These are phyloP conservation scores for Geotrichum cucujoidarum DNA, from an alignment of 1,139 yeast species.

Conservation along the genomic window DNA sequence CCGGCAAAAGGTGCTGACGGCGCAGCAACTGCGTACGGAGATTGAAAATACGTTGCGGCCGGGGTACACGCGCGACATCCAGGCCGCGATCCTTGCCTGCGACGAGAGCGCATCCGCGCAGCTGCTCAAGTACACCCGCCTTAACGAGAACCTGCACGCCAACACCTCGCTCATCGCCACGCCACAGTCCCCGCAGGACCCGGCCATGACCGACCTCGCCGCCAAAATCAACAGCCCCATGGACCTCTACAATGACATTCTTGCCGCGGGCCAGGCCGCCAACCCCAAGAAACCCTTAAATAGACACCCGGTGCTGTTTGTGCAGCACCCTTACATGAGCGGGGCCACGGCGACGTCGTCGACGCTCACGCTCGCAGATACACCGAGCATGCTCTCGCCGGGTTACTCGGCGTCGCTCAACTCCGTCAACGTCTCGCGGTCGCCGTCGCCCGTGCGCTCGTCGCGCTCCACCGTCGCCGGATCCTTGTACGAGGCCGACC, in stretches of 20 bases:
- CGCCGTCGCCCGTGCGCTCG: neutral
- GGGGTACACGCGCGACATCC: slow-evolving; percentile 63
- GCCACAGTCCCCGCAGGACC: slow-evolving; percentile 52
- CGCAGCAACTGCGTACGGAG: slow-evolving; percentile 70
- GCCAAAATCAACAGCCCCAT: slow-evolving; percentile 74
- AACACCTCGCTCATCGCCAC: slow-evolving; percentile 79
- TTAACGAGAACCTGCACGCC: slow-evolving; percentile 75
- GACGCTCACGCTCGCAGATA: neutral
- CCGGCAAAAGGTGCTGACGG: slow-evolving; percentile 65
- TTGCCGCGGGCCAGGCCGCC: slow-evolving; percentile 25
- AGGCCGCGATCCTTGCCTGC: slow-evolving; percentile 73
- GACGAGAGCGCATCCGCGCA: slow-evolving; percentile 88
- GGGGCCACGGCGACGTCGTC: neutral
- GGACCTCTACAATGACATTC: slow-evolving; percentile 71
- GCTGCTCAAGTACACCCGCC: slow-evolving; percentile 80
- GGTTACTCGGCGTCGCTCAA: neutral
- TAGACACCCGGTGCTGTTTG: slow-evolving; percentile 53
- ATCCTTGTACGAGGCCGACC: neutral
- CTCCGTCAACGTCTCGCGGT: slow-evolving; percentile 7
- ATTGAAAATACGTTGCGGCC: slow-evolving; percentile 74
- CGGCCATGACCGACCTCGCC: slow-evolving; percentile 72
- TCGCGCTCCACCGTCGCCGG: neutral
- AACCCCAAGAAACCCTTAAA: slow-evolving; percentile 33
- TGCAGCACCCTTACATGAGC: slow-evolving; percentile 65
- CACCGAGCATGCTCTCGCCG: neutral